Evolutionary conservation across 106 monocot genomes (phyloP), one percentile per base, ranked within the genome.

Genomic region (Dioscorea zingiberensis): DNA sequence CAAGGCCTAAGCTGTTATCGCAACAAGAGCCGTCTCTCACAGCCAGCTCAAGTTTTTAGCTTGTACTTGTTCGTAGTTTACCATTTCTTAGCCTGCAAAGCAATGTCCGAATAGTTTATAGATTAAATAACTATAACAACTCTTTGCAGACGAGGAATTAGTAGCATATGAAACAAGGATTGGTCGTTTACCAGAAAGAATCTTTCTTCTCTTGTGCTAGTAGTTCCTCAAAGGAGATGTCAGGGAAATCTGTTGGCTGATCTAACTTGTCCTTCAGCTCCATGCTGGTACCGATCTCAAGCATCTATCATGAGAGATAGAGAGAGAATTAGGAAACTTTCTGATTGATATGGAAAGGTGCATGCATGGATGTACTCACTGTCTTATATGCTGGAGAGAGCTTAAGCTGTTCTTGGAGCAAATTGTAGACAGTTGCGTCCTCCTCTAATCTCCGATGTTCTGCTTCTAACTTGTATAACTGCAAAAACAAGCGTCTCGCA

Each of bases 161-260:
- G 7, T 21, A 9, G 6, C 48, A 7, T 4, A 13, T 17, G 55
- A 10, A 23, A 24, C 21, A 21, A 17, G 61, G 59, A 32, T 25
- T 0, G 19, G 27, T 3, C 28, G 67, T 67, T 13, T 80, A 85
- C 85, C 93, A 85, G 54, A 87, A 85, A 2, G 80, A 80, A 71
- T 93, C 93, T 61, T 83, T 82, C 78, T 87, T 93, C 67, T 93
- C 87, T 57, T 85, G 80, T n/a, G 93, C 87, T 27, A 93, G 61
- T 73, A 88, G 63, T 58, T 85, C 93, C 62, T 93, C 93, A 24
- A 93, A 93, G 47, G 87, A 82, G 54, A 85, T 82, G 7, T 85
- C 91, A 59, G 66, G 32, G 63, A 77, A 74, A 47, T 80, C 81
- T 23, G 64, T 21, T 14, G 47, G 32, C 58, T 68, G 57, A 4